Base-by-base conservation (phyloP, 176 grass and related monocot genomes). In the Oryza officinalis region DNA sequence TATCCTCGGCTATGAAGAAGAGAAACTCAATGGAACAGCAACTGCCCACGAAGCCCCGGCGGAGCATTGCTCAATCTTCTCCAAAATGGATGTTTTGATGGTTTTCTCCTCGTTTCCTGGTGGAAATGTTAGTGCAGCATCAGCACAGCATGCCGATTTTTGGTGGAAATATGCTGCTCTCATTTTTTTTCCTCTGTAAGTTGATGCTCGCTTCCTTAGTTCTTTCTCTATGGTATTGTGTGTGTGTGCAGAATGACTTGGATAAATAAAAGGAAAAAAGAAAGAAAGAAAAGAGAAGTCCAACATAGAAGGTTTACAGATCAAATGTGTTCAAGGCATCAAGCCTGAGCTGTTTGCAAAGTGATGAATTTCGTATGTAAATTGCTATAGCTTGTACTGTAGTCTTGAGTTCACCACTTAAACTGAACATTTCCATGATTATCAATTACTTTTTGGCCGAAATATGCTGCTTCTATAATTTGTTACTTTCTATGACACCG, bases 1-100 rank as follows among this genome's bases (percentile, higher is more conserved):
- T 97, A n/a, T 97, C 95, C 38, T 97, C 92, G 4, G 88, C 83
- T 31, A 93, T 97, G 90, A 97, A 97, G 88, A 94, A 91, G 79
- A 92, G 88, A 52, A 95, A 94, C 44, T 89, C 84, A 30, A 18
- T 84, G 27, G 92, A 90, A 26, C 89, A 89, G 75, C 92, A 92
- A 31, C 86, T 88, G 17, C 88, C 79, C 3, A 76, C 81, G 43
- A 94, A 81, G 32, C 95, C 88, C 15, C 84, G 74, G 5, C 82
- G 79, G 69, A 84, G 79, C 54, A 73, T 74, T 32, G 82, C 87
- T 38, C 89, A 92, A 28, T 81, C 90, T 69, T 95, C 92, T 87
- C 90, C 88, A 15, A 97, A 84, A 90, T 95, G 95, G 95, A 88
- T 88, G 82, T 93, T 95, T 50, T 97, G 78, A 93, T 80, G 32